Evolutionary conservation across 768 basidiomycete genomes (phyloP).

Genomic region (Galerina sulciceps): DNA sequence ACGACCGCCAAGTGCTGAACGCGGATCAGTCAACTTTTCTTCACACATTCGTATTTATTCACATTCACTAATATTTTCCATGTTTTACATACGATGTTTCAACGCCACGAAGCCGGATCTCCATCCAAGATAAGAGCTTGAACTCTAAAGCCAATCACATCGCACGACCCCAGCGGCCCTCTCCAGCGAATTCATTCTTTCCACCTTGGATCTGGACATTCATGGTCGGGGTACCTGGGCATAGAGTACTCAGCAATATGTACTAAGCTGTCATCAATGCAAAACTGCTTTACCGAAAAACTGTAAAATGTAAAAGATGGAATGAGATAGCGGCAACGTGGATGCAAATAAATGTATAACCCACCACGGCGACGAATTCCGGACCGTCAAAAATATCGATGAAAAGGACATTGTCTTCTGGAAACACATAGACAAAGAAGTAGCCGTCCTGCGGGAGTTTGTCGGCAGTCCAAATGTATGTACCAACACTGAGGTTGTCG

Average conservation of each 20-base stretch:
- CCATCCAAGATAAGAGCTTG: not conserved
- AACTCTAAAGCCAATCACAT: not conserved
- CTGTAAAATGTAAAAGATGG: not conserved
- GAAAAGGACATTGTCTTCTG: not conserved
- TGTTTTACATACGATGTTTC: not conserved
- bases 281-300: not conserved
- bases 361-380: not conserved
- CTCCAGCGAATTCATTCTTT: not conserved
- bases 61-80: not conserved
- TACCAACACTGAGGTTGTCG: not conserved
- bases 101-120: not conserved
- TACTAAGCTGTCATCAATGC: not conserved
- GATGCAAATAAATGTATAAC: not conserved
- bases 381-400: not conserved
- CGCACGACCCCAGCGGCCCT: not conserved
- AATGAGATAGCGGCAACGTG: no score
- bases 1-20: no score
- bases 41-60: not conserved
- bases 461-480: not conserved
- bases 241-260: not conserved
- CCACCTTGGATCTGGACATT: conserved; percentile 1
- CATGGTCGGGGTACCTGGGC: not conserved
- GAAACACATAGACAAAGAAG: not conserved
- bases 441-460: not conserved
- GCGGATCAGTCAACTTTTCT: no score